Evolutionary conservation across 2,329 filamentous ascomycete genomes (phyloP).

Genomic region (Botrytis hyacinthi): DNA sequence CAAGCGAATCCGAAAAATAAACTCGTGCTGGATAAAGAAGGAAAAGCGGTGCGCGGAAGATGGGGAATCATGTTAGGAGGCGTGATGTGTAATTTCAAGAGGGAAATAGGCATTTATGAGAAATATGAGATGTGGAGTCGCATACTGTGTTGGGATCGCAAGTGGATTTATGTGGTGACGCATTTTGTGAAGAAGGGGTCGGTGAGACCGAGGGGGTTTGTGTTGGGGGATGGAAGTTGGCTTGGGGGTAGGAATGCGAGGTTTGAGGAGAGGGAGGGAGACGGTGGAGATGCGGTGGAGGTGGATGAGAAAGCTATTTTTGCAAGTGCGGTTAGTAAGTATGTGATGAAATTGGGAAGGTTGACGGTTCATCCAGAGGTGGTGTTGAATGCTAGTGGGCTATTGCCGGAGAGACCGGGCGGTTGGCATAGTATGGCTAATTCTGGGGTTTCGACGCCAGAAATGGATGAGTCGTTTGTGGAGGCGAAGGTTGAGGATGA

Average conservation of each 20-base stretch:
- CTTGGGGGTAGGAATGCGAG: slow-evolving; percentile 43
- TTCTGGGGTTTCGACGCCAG: slow-evolving; percentile 32
- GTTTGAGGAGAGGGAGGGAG: slow-evolving; percentile 43
- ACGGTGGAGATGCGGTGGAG: slow-evolving; percentile 36
- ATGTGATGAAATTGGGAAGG: slow-evolving; percentile 78
- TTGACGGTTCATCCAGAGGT: slow-evolving; percentile 82
- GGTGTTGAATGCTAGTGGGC: slow-evolving; percentile 65
- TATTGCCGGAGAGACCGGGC: slow-evolving; percentile 72
- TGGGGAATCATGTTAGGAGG: slow-evolving; percentile 68
- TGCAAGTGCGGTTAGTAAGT: slow-evolving; percentile 73
- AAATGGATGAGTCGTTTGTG: slow-evolving; percentile 18
- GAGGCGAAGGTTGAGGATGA: slow-evolving; percentile 19
- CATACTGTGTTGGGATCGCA: slow-evolving; percentile 72
- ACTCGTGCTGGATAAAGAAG: slow-evolving; percentile 45
- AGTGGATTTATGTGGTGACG: slow-evolving; percentile 76
- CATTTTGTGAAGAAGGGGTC: slow-evolving; percentile 67
- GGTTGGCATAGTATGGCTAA: slow-evolving; percentile 52
- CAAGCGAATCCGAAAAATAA: slow-evolving; percentile 49
- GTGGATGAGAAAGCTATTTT: slow-evolving; percentile 63
- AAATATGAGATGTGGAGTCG: slow-evolving; percentile 72
- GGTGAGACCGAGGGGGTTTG: slow-evolving; percentile 52
- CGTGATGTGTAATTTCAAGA: slow-evolving; percentile 70
- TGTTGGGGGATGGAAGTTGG: slow-evolving; percentile 41
- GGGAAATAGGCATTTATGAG: slow-evolving; percentile 68
- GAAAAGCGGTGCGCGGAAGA: slow-evolving; percentile 50